Conservation (phyloP, 345 rosid species). For the Salix udensis region DNA sequence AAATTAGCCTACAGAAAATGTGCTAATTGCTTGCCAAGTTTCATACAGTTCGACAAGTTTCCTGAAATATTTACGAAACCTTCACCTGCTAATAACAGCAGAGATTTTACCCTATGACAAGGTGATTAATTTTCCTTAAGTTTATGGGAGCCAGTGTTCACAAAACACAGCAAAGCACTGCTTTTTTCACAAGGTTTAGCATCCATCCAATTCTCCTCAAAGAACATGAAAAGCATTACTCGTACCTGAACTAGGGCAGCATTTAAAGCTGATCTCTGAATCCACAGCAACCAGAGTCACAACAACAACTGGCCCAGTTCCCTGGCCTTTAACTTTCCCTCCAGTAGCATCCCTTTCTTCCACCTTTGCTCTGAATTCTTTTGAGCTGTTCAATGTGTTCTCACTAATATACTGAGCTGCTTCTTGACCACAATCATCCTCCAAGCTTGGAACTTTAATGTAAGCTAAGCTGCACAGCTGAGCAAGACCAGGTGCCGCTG, state of each 20-base stretch:
- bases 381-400: conserved; percentile 50
- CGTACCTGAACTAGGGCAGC: conserved; percentile 85
- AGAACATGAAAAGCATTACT: neutral
- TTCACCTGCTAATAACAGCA: neutral
- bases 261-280: conserved; percentile 77
- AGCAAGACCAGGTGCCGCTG: conserved; percentile 74
- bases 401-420: conserved; percentile 78
- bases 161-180: neutral
- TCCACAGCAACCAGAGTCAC: conserved; percentile 74
- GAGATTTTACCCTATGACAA: neutral
- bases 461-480: conserved; percentile 94
- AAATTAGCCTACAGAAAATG: neutral
- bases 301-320: conserved; percentile 65
- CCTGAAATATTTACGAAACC: neutral
- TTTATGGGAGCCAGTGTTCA: neutral
- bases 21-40: neutral
- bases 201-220: neutral
- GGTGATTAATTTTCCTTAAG: neutral
- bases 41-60: neutral
- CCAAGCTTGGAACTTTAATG: conserved; percentile 76
- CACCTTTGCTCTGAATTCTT: conserved; percentile 68
- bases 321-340: conserved; percentile 92
- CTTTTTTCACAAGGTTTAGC: neutral
- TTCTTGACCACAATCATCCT: conserved; percentile 79
- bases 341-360: conserved; percentile 88